Evolutionary conservation across 805 yeast genomes (phyloP).

Genomic region (Kluyveromyces siamensis): DNA sequence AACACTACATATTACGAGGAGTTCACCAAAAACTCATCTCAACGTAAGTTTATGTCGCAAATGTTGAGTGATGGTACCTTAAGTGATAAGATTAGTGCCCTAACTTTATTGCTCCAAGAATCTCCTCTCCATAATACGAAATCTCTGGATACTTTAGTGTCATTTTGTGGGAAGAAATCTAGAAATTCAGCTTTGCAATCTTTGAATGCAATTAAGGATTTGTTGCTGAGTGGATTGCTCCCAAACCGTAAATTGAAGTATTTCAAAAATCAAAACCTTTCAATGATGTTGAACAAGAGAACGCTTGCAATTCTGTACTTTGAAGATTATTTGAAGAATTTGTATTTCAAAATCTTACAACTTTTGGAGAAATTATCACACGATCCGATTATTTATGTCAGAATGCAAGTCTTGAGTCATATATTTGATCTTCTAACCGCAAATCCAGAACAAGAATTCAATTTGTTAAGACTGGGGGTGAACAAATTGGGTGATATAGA

Average conservation of each 20-base stretch:
- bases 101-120: slow-evolving; percentile 87
- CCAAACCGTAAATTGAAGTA: slow-evolving; percentile 76
- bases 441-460: slow-evolving; percentile 96
- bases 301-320: slow-evolving; percentile 70
- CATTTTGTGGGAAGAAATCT: slow-evolving; percentile 81
- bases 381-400: slow-evolving; percentile 84
- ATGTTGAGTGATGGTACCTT: slow-evolving; percentile 88
- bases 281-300: slow-evolving; percentile 36
- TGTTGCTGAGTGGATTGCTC: slow-evolving; percentile 71
- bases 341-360: slow-evolving; percentile 67
- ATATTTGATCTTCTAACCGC: slow-evolving; percentile 70
- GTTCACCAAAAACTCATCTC: slow-evolving; percentile 67
- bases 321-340: slow-evolving; percentile 79
- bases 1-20: slow-evolving; percentile 64
- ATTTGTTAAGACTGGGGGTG: slow-evolving; percentile 77
- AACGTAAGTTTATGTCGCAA: slow-evolving; percentile 79
- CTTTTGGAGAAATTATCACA: slow-evolving; percentile 74
- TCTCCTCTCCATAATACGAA: slow-evolving; percentile 86
- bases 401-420: slow-evolving; percentile 66
- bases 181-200: slow-evolving; percentile 91
- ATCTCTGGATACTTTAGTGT: slow-evolving; percentile 68
- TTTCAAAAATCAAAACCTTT: slow-evolving; percentile 65
- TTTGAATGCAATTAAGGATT: slow-evolving; percentile 81
- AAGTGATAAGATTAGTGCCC: slow-evolving; percentile 89
- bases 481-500: slow-evolving; percentile 93